These are phyloP conservation scores for Leccinum rimulosum DNA, from an alignment of 768 basidiomycete species.

Conservation along the genomic window DNA sequence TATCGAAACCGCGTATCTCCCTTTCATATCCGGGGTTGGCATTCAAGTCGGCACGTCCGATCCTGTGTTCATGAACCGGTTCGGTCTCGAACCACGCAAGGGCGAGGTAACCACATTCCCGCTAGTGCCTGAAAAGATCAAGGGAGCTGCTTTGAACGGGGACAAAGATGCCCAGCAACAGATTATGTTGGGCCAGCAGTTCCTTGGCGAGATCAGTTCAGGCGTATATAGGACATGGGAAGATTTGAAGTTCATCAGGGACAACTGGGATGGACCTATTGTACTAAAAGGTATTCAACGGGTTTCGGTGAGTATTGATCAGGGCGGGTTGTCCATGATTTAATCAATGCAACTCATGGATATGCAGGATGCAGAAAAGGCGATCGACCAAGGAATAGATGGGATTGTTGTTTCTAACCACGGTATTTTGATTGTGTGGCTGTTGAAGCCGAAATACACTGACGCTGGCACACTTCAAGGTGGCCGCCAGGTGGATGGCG, in stretches of 20 bases:
- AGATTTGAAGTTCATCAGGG: slow-evolving; percentile 61
- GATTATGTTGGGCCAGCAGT: slow-evolving; percentile 53
- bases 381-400: slow-evolving; percentile 41
- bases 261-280: slow-evolving; percentile 77
- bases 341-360: not conserved
- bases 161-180: slow-evolving; percentile 41
- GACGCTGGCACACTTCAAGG: slow-evolving; percentile 36
- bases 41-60: slow-evolving; percentile 68
- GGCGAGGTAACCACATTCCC: slow-evolving; percentile 51
- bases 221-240: slow-evolving; percentile 69
- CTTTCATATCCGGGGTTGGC: slow-evolving; percentile 65
- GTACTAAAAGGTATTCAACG: slow-evolving; percentile 77
- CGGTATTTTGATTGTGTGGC: slow-evolving; percentile 9
- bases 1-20: slow-evolving; percentile 59
- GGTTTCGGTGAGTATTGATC: slow-evolving; percentile 45
- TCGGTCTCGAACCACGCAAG: slow-evolving; percentile 41
- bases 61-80: slow-evolving; percentile 71
- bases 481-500: slow-evolving; percentile 78
- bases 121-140: slow-evolving; percentile 48
- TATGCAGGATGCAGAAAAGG: slow-evolving; percentile 47
- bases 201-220: slow-evolving; percentile 61
- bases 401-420: slow-evolving; percentile 50
- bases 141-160: slow-evolving; percentile 43
- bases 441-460: not conserved
- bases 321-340: not conserved